Evolutionary conservation across 192 early-diverging fungal species (phyloP), one percentile per base, ranked within the genome.

Genomic region (Gamsiella multidivaricata): DNA sequence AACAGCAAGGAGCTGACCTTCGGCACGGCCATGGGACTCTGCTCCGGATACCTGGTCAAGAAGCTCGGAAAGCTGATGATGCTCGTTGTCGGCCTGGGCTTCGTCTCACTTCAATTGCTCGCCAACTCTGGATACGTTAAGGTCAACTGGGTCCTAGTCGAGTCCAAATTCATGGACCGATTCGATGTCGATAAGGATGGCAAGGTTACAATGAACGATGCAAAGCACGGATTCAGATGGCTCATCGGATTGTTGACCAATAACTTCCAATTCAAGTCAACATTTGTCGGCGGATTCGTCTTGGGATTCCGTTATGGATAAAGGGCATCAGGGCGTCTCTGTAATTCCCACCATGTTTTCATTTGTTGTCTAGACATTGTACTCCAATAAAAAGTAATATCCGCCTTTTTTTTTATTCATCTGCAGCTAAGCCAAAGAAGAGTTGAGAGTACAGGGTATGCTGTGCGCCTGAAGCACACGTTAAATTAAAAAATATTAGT

Each of bases 191-290:
- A 83, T 36, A 11, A 43, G 18, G 81, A 87, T 66, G 86, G 86
- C 3, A 65, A 64, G 17, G 82, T 85, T 2, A 85, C 81, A 0
- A 31, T 29, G 32, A 61, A 56, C 3, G 80, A 85, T 54, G 49
- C 72, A 9, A 65, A 64, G 34, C 65, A 69, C 33, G 80, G 64
- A 14, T 80, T 80, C 65, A 33, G 73, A 15, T 58, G 53, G 23
- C 46, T 85, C 23, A 61, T 81, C 15, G 62, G 54, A 10, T 28
- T 87, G 10, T 65, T 87, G 64, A 87, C 86, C 18, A 49, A 43
- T 3, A 83, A 85, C 36, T 66, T 87, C 20, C 86, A 85, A 55
- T 87, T 87, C 74, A 87, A 87, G 57, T 79, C 81, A 3, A 79
- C 82, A 4, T 87, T 85, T 58, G 43, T 80, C 5, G 80, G 41